Evolutionary conservation across 352 stramenopile species (phyloP).

Genomic region (Globisporangium echinulatum): DNA sequence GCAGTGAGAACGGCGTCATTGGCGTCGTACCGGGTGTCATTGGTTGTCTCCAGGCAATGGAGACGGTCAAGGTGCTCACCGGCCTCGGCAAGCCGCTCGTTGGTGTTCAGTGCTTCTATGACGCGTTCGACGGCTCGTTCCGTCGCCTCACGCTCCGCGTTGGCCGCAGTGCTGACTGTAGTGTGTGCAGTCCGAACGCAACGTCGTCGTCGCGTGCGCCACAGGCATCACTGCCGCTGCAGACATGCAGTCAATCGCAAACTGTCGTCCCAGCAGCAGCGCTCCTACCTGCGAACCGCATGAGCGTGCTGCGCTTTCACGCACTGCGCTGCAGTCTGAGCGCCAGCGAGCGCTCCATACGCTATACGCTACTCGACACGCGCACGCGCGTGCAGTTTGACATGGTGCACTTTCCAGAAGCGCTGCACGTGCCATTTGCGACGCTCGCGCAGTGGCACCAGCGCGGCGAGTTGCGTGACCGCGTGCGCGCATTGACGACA

Average conservation of each 20-base stretch:
- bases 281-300: slow-evolving; percentile 20
- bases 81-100: slow-evolving; percentile 47
- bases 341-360: background rate
- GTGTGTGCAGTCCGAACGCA: slow-evolving; percentile 18
- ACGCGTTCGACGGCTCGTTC: slow-evolving; percentile 71
- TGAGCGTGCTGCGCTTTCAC: slow-evolving; percentile 35
- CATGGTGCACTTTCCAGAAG: slow-evolving; percentile 70
- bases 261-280: background rate
- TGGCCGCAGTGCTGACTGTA: slow-evolving; percentile 26
- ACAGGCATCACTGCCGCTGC: background rate
- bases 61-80: slow-evolving; percentile 90
- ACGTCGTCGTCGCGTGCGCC: background rate
- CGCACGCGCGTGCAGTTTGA: slow-evolving; percentile 51
- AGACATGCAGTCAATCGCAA: no score
- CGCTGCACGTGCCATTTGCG: slow-evolving; percentile 55
- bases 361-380: slow-evolving; percentile 61
- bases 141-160: slow-evolving; percentile 51
- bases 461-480: background rate
- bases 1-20: slow-evolving; percentile 94
- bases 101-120: slow-evolving; percentile 69
- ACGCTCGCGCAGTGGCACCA: slow-evolving; percentile 19
- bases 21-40: slow-evolving; percentile 93
- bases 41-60: slow-evolving; percentile 91
- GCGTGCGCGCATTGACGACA: background rate
- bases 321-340: slow-evolving; percentile 12